These are phyloP conservation scores for Pythium periplocum DNA, from an alignment of 352 stramenopile genomes.

Conservation along the genomic window DNA sequence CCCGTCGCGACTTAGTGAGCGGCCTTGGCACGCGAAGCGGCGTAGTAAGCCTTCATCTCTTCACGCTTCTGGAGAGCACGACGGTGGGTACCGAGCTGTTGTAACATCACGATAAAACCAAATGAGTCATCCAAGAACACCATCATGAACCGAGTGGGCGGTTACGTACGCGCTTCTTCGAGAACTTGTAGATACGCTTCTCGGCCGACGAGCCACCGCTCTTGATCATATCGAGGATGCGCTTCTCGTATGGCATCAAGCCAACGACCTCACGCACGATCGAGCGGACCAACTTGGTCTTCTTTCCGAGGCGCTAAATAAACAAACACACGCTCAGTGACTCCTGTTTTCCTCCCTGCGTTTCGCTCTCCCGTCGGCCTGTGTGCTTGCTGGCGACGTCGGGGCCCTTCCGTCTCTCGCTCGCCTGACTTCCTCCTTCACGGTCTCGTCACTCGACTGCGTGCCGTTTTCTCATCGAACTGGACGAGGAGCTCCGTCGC, in stretches of 20 bases:
- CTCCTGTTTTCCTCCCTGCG: too few relatives aligned
- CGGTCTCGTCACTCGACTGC: too few relatives aligned
- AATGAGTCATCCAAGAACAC: not conserved
- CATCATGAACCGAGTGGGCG: slow-evolving; percentile 4
- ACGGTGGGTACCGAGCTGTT: slow-evolving; percentile 96
- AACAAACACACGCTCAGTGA: not conserved
- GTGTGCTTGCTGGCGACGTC: too few relatives aligned
- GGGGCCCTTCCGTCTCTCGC: too few relatives aligned
- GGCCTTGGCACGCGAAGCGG: slow-evolving; percentile 91
- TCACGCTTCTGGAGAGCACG: slow-evolving; percentile 97
- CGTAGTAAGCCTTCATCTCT: slow-evolving; percentile 99
- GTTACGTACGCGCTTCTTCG: slow-evolving; percentile 92
- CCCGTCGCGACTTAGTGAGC: slow-evolving; percentile 4
- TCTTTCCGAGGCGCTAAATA: slow-evolving; percentile 86
- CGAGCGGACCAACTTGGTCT: slow-evolving; percentile 92
- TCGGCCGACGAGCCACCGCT: slow-evolving; percentile 94
- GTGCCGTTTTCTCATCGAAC: too few relatives aligned
- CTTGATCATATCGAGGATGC: slow-evolving; percentile 99
- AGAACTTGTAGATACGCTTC: slow-evolving; percentile 99
- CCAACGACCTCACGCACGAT: slow-evolving; percentile 97
- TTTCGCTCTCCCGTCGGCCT: too few relatives aligned
- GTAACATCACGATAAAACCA: slow-evolving; percentile 5
- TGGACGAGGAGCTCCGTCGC: too few relatives aligned
- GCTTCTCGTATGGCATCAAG: slow-evolving; percentile 98
- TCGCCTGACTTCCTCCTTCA: too few relatives aligned